Conservation (phyloP, 495 filamentous ascomycete genomes). For the Neurospora cerealis region DNA sequence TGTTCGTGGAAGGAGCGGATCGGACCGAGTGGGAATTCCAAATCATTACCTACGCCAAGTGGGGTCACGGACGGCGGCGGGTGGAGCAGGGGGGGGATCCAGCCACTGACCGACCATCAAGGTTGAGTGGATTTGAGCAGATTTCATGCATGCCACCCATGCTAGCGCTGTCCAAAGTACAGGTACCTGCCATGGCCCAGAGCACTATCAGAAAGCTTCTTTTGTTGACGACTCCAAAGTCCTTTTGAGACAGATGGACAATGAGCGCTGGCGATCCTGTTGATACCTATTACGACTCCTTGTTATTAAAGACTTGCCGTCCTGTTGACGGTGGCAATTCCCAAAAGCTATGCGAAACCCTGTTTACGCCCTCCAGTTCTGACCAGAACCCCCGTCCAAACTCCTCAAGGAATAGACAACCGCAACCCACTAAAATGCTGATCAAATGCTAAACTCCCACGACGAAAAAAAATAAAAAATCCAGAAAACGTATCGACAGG, state of each 20-base stretch:
- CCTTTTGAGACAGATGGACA: not conserved
- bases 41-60: not conserved
- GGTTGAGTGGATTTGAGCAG: conserved; percentile 22
- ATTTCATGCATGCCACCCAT: conserved; percentile 9
- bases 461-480: not conserved
- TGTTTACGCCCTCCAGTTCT: not conserved
- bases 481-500: not conserved
- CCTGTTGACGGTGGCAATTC: not conserved
- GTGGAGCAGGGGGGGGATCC: not conserved
- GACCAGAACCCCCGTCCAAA: not conserved
- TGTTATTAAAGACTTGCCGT: not conserved
- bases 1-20: not conserved
- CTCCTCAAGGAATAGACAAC: not conserved
- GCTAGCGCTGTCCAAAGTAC: conserved; percentile 2
- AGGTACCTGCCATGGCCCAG: conserved; percentile 4
- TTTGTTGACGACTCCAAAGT: not conserved
- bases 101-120: not conserved
- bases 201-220: conserved; percentile 1
- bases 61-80: not conserved
- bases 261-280: not conserved
- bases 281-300: not conserved
- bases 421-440: not conserved
- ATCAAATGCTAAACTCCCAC: not conserved
- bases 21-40: not conserved
- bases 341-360: not conserved